Evolutionary conservation across 345 rosid genomes (phyloP), one percentile per base, ranked within the genome.

Genomic region (Microcos paniculata): DNA sequence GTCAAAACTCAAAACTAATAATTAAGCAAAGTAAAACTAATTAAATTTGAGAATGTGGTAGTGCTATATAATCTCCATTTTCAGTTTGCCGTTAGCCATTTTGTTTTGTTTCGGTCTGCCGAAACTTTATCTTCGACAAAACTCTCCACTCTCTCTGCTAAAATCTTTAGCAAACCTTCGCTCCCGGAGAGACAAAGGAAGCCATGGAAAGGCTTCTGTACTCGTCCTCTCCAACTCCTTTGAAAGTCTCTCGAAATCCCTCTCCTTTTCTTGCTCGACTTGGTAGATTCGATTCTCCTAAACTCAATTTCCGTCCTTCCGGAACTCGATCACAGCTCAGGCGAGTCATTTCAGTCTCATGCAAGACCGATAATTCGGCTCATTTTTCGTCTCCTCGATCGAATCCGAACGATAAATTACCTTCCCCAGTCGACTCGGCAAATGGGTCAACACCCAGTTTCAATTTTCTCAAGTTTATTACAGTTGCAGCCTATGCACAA

Each of bases 191-290:
- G 74, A 70, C 12, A 68, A 75, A 52, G 72, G 84, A 81, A 80
- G 87, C 90, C 87, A 95, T 95, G 99, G 99, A 93, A 76, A 88
- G 96, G 96, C 94, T 96, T 85, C 89, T 93, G 0, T 90, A 88
- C 82, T 84, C 91, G 35, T 87, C 94, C 53, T 80, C 87, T n/a
- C 75, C 94, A 1, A 76, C 84, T 8, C 81, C 87, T 73, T 74
- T 81, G 77, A 87, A 83, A 81, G 38, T 77, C 62, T 68, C 66
- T 31, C 79, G 53, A 19, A 86, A 73, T 76, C 62, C 83, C 57
- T 78, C 79, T 46, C 83, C 86, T 38, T 77, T 78, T 33, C 82
- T 83, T 35, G 79, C 87, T 74, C 86, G 83, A 55, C 85, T 85
- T 51, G 65, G 52, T 56, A 86, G 85, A 69, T 76, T 84, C 70